These are phyloP conservation scores for Globisporangium nunn DNA, from an alignment of 352 stramenopile species.

Conservation along the genomic window DNA sequence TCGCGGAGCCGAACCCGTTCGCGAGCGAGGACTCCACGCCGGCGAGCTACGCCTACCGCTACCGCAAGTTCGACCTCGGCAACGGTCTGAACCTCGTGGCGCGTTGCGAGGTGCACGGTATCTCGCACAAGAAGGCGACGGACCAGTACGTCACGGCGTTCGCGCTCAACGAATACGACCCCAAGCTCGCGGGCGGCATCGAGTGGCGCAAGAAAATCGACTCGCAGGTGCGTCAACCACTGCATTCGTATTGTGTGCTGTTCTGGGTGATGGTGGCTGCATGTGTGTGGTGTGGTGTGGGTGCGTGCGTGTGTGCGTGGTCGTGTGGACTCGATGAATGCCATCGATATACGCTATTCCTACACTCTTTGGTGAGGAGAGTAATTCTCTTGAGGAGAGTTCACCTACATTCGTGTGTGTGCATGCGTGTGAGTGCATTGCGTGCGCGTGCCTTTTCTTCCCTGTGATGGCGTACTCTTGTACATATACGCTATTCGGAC, in stretches of 20 bases:
- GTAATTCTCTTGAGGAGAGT: slow-evolving; percentile 21
- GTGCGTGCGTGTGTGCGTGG: slow-evolving; percentile 1
- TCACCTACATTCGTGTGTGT: slow-evolving; percentile 8
- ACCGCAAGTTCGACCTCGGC: slow-evolving; percentile 94
- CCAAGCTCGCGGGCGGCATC: slow-evolving; percentile 79
- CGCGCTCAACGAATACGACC: slow-evolving; percentile 97
- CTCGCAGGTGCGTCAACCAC: slow-evolving; percentile 42
- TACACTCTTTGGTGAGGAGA: slow-evolving; percentile 28
- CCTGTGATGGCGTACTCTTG: slow-evolving; percentile 19
- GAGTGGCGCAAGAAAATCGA: slow-evolving; percentile 98
- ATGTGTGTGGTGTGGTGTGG: slow-evolving; percentile 6
- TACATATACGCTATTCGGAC: slow-evolving; percentile 69
- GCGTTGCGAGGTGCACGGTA: slow-evolving; percentile 93
- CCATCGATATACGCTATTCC: slow-evolving; percentile 45
- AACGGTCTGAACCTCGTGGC: slow-evolving; percentile 86
- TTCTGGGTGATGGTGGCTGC: slow-evolving; percentile 1
- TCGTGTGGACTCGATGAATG: slow-evolving; percentile 57
- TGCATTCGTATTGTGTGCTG: slow-evolving; percentile 11
- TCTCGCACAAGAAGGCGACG: slow-evolving; percentile 80
- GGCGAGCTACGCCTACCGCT: slow-evolving; percentile 94
- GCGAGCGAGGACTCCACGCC: slow-evolving; percentile 92
- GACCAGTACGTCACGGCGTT: slow-evolving; percentile 93
- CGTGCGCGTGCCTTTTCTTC: slow-evolving; percentile 4
- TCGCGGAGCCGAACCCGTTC: slow-evolving; percentile 89
- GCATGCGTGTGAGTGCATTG: slow-evolving; percentile 6